Base-by-base conservation (phyloP, 495 filamentous ascomycete species). In the Letharia lupina region DNA sequence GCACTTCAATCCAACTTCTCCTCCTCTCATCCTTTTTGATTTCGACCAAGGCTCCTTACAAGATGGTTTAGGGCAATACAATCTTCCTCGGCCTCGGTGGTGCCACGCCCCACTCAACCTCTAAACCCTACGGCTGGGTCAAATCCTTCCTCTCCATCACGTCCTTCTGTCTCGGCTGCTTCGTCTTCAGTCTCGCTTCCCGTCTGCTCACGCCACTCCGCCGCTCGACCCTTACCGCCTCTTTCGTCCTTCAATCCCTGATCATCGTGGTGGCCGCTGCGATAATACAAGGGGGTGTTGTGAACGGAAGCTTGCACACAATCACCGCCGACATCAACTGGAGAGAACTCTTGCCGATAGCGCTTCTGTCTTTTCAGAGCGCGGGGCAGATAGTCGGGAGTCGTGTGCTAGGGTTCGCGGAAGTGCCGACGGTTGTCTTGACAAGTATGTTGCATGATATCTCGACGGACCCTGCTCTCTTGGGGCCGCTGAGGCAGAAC, bases 341-440 rank as follows among this genome's bases (percentile, higher is more conserved):
- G 70, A 60, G 50, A 40, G 31, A 83, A 66, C 70, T 87, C 28
- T 77, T 84, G 5, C 82, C 86, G 4, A 77, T 91, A 40, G 86
- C 77, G 2, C 75, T 91, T 35, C 74, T 92, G 64, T 85, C 86
- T 3, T 89, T 91, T 73, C 88, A 91, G 73, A 85, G 83, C 44
- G 86, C 85, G 15, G 87, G 87, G 2, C 85, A 87, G 70, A 90
- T 91, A 68, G 83, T 86, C 6, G 83, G 82, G 61, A 84, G 80
- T 65, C 79, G 89, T 8, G 72, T 83, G 15, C 73, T 92, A 52
- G 85, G 85, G 2, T 83, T 85, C 67, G 83, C 82, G 64, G 88
- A 90, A 73, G 81, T 92, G 47, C 89, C 89, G 18, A 88, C 86
- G 3, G 87, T 87, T 35, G 89, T 92, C 18, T 74, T 91, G 70